phyloP scores from a whole-genome alignment of 129 eudicot genomes.

The Escallonia rubra region DNA sequence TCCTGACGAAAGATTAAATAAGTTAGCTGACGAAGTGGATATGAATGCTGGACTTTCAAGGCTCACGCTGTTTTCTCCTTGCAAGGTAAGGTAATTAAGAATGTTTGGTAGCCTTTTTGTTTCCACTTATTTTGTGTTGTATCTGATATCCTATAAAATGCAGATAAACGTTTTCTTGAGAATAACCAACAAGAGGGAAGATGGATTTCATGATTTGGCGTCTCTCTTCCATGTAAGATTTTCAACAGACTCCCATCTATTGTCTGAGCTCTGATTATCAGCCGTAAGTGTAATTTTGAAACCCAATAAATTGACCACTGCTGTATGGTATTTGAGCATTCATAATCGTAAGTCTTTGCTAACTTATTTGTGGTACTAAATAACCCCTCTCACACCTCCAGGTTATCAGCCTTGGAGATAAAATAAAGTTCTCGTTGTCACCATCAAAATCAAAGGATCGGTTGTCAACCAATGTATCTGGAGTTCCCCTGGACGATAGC shows the following conservation, averaged over 20 bases:
- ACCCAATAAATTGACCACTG: neutral
- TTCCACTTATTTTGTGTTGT: neutral
- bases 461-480: slow-evolving; percentile 82
- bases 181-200: slow-evolving; percentile 84
- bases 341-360: neutral
- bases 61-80: slow-evolving; percentile 91
- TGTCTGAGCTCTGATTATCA: slow-evolving; percentile 1
- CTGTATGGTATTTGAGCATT: neutral
- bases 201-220: slow-evolving; percentile 97
- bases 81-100: slow-evolving; percentile 59
- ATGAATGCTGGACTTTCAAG: slow-evolving; percentile 76
- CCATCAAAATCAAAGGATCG: slow-evolving; percentile 88
- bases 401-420: slow-evolving; percentile 97
- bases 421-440: slow-evolving; percentile 83
- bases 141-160: slow-evolving; percentile 12
- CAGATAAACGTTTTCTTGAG: slow-evolving; percentile 95
- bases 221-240: slow-evolving; percentile 88
- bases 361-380: slow-evolving; percentile 4
- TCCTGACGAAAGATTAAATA: slow-evolving; percentile 71
- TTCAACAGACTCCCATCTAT: slow-evolving; percentile 3
- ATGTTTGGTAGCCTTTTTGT: neutral
- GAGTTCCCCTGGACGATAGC: slow-evolving; percentile 91
- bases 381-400: slow-evolving; percentile 10
- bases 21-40: slow-evolving; percentile 90
- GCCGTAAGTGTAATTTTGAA: neutral